Evolutionary conservation across 2,329 filamentous ascomycete genomes (phyloP).

Genomic region (Diaporthe destruens): DNA sequence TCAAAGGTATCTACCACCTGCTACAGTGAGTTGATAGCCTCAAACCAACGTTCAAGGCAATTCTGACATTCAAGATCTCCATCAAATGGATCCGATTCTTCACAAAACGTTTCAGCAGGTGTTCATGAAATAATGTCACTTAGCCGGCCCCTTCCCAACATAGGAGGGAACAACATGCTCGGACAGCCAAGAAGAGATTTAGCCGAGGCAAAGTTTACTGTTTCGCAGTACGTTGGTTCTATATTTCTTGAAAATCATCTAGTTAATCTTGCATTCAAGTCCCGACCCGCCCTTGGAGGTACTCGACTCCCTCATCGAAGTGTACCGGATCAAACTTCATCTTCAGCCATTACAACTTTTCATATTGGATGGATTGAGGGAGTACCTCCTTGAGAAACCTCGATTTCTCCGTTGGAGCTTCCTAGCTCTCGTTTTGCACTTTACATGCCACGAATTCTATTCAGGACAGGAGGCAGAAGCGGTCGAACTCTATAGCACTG

Average conservation of each 20-base stretch:
- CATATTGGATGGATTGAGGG: background rate
- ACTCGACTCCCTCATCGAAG: background rate
- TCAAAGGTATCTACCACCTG: background rate
- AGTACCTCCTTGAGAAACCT: background rate
- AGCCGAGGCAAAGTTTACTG: background rate
- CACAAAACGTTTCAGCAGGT: background rate
- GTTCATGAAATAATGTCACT: background rate
- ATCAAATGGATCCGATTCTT: background rate
- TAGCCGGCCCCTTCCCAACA: background rate
- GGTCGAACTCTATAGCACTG: background rate
- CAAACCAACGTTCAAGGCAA: background rate
- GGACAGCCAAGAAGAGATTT: background rate
- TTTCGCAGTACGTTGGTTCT: background rate
- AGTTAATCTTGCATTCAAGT: background rate
- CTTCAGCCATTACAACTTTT: background rate
- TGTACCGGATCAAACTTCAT: constrained; percentile 3
- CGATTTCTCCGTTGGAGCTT: background rate
- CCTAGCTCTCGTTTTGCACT: background rate
- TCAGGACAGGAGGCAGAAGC: background rate
- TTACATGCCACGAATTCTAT: background rate
- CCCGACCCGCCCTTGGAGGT: background rate
- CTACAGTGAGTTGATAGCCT: background rate
- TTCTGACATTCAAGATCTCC: background rate
- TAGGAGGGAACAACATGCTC: background rate
- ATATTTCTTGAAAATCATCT: background rate